These are phyloP conservation scores for Aspergillus niger DNA, from an alignment of 2,329 filamentous ascomycete species.

Conservation along the genomic window DNA sequence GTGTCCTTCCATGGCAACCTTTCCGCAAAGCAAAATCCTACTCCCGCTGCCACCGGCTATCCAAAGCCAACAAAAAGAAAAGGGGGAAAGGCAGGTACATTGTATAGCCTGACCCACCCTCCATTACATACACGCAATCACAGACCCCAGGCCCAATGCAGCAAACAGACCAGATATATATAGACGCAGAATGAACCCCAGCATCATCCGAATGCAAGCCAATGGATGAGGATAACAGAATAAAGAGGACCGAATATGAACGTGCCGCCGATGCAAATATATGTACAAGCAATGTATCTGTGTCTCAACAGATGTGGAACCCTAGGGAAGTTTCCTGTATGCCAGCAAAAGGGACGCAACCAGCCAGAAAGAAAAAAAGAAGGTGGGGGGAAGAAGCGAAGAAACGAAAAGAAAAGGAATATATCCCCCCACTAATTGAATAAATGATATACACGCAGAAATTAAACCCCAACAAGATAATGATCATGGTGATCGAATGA, in stretches of 20 bases:
- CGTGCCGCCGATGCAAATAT: slow-evolving; percentile 33
- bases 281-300: slow-evolving; percentile 37
- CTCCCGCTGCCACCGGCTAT: background rate
- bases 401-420: background rate
- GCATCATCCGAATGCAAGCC: slow-evolving; percentile 13
- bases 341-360: slow-evolving; percentile 20
- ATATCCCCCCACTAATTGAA: background rate
- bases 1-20: background rate
- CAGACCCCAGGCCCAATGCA: slow-evolving; percentile 18
- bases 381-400: background rate
- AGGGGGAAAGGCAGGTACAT: slow-evolving; percentile 11
- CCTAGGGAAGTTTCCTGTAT: slow-evolving; percentile 17
- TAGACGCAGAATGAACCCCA: slow-evolving; percentile 17
- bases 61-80: background rate
- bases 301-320: slow-evolving; percentile 11
- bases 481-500: background rate
- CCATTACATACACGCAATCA: slow-evolving; percentile 24
- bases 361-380: slow-evolving; percentile 6
- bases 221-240: slow-evolving; percentile 16
- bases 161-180: slow-evolving; percentile 23
- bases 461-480: slow-evolving; percentile 7
- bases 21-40: background rate
- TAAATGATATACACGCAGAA: slow-evolving; percentile 26
- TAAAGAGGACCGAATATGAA: slow-evolving; percentile 18
- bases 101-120: slow-evolving; percentile 19